phyloP scores from a whole-genome alignment of 2,329 filamentous ascomycete genomes.

The Botrytis galanthina region DNA sequence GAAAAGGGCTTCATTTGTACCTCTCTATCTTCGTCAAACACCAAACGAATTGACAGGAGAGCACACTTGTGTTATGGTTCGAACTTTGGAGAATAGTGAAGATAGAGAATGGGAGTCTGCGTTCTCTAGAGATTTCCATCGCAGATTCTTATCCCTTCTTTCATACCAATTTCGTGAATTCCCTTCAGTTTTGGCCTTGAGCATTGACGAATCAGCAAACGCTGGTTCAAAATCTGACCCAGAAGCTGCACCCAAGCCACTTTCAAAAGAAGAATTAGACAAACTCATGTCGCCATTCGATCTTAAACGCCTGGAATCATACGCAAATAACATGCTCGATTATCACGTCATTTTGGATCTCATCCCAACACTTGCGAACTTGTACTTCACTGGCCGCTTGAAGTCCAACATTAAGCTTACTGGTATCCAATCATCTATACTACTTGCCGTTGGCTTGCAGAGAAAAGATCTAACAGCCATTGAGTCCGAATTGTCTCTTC shows the following conservation, averaged over 20 bases:
- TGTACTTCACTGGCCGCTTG: slow-evolving; percentile 83
- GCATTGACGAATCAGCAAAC: slow-evolving; percentile 82
- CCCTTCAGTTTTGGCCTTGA: slow-evolving; percentile 72
- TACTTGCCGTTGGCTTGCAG: slow-evolving; percentile 89
- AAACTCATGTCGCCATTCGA: slow-evolving; percentile 82
- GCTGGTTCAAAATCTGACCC: slow-evolving; percentile 67
- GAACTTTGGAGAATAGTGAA: slow-evolving; percentile 65
- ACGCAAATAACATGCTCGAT: slow-evolving; percentile 95
- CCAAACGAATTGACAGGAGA: slow-evolving; percentile 95
- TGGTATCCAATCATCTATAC: slow-evolving; percentile 80
- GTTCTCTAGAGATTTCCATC: slow-evolving; percentile 90
- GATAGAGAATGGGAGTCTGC: slow-evolving; percentile 85
- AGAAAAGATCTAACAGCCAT: slow-evolving; percentile 81
- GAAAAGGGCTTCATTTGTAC: slow-evolving; percentile 83
- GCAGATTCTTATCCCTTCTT: slow-evolving; percentile 83
- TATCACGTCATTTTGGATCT: slow-evolving; percentile 97
- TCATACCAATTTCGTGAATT: slow-evolving; percentile 92
- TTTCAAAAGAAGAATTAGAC: slow-evolving; percentile 77
- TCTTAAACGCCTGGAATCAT: slow-evolving; percentile 89
- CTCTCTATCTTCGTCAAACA: slow-evolving; percentile 92
- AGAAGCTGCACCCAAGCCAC: slow-evolving; percentile 49
- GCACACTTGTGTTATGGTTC: slow-evolving; percentile 96
- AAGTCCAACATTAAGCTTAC: slow-evolving; percentile 66
- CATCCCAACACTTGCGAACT: slow-evolving; percentile 73
- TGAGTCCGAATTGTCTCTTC: slow-evolving; percentile 73